Conservation (phyloP, 768 basidiomycete species). For the Suillus bovinus region DNA sequence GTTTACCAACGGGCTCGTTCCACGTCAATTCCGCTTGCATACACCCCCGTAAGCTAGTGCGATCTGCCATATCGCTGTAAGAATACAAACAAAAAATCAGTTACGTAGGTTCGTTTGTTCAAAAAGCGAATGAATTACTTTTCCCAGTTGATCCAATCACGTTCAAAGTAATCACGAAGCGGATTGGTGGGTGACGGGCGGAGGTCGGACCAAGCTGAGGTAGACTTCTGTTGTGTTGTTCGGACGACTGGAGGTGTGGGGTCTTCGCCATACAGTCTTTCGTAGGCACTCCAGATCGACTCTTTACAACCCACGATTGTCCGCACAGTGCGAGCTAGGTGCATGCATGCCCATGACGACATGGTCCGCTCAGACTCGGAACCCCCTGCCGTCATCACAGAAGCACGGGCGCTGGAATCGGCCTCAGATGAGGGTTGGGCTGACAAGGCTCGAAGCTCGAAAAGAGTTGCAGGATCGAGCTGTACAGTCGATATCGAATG, state of each 20-base stretch:
- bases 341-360: conserved; percentile 58
- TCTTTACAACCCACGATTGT: conserved; percentile 67
- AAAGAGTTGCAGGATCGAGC: conserved; percentile 30
- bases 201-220: conserved; percentile 15
- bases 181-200: conserved; percentile 29
- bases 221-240: conserved; percentile 32
- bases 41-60: conserved; percentile 57
- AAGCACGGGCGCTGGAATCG: conserved; percentile 11
- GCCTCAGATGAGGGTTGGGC: conserved; percentile 26
- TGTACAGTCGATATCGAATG: conserved; percentile 13
- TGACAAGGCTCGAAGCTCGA: conserved; percentile 33
- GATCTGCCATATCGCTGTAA: conserved; percentile 73
- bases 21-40: conserved; percentile 51
- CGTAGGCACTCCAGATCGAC: conserved; percentile 66
- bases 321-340: conserved; percentile 59
- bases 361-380: conserved; percentile 33
- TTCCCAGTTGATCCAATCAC: conserved; percentile 70
- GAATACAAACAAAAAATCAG: conserved; percentile 9
- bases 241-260: conserved; percentile 38
- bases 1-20: conserved; percentile 48
- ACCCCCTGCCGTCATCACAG: conserved; percentile 16
- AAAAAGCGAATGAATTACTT: conserved; percentile 42
- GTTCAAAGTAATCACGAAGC: conserved; percentile 61
- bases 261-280: conserved; percentile 43
- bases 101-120: conserved; percentile 3